Conservation (phyloP, 495 filamentous ascomycete species). For the Tuber borchii region DNA sequence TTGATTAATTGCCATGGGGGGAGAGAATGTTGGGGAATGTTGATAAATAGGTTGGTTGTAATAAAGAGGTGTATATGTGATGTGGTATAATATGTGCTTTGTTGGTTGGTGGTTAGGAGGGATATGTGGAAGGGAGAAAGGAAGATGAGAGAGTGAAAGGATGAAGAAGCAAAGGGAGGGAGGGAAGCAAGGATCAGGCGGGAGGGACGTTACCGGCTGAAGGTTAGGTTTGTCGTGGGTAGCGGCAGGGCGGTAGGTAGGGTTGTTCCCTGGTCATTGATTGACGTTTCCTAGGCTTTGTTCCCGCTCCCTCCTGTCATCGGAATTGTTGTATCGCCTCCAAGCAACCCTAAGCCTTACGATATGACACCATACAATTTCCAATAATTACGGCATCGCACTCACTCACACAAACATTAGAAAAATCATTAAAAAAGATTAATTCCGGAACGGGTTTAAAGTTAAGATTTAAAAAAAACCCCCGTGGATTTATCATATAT, state of each 20-base stretch:
- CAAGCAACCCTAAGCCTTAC: not conserved
- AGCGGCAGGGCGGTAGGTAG: not conserved
- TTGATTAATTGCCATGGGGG: not conserved
- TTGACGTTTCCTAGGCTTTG: not conserved
- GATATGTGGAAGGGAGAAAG: not conserved
- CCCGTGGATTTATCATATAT: not conserved
- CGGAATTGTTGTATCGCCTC: not conserved
- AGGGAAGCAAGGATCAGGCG: not conserved
- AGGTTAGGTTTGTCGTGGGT: not conserved
- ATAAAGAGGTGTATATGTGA: not conserved
- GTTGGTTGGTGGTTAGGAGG: too few species aligned
- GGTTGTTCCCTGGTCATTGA: not conserved
- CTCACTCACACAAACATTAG: not conserved
- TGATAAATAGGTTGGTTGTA: not conserved
- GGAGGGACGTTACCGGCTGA: not conserved
- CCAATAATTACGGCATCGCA: not conserved
- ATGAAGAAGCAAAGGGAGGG: not conserved
- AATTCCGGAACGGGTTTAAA: not conserved
- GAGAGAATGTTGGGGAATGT: not conserved
- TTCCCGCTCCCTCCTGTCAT: not conserved
- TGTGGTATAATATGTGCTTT: too few species aligned
- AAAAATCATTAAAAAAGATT: not conserved
- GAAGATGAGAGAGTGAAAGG: not conserved
- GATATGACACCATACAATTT: not conserved
- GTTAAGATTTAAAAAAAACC: not conserved